Evolutionary conservation across 768 basidiomycete genomes (phyloP).

Genomic region (Podaxis sp.): DNA sequence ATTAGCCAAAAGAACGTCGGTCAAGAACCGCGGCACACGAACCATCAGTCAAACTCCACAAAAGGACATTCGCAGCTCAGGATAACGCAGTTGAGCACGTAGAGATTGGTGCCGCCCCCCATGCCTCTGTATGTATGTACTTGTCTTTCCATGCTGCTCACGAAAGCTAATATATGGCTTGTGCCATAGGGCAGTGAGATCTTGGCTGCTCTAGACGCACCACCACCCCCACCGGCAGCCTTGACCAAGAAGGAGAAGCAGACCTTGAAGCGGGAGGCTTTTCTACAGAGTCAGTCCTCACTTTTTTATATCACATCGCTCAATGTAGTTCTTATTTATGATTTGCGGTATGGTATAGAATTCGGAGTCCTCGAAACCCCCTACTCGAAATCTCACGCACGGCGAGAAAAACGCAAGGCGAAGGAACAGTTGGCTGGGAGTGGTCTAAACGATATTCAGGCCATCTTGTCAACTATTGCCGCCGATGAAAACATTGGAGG

Average conservation of each 20-base stretch:
- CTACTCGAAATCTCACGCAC: conserved; percentile 69
- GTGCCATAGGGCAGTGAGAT: conserved; percentile 12
- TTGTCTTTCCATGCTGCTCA: not conserved
- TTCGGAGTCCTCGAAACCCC: conserved; percentile 46
- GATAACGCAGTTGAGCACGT: conserved; percentile 44
- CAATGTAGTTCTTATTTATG: not conserved
- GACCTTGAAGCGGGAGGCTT: conserved; percentile 59
- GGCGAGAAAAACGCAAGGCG: conserved; percentile 67
- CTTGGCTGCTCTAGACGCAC: conserved; percentile 24
- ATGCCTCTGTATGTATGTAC: conserved; percentile 35
- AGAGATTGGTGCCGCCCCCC: conserved; percentile 36
- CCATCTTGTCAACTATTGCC: conserved; percentile 52
- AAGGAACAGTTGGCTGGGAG: conserved; percentile 54
- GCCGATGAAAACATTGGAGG: conserved; percentile 18
- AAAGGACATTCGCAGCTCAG: conserved; percentile 46
- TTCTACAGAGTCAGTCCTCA: conserved; percentile 53
- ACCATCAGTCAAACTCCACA: conserved; percentile 44
- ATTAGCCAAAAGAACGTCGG: conserved; percentile 37
- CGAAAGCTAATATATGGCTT: not conserved
- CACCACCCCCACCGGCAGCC: conserved; percentile 8
- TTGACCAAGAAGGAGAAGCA: conserved; percentile 63
- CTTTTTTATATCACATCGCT: not conserved
- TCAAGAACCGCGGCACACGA: conserved; percentile 43
- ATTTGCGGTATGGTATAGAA: conserved; percentile 15
- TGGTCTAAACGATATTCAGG: conserved; percentile 41